Evolutionary conservation across 2,329 filamentous ascomycete species (phyloP), one percentile per base, ranked within the genome.

Genomic region (Aspergillus sp.): DNA sequence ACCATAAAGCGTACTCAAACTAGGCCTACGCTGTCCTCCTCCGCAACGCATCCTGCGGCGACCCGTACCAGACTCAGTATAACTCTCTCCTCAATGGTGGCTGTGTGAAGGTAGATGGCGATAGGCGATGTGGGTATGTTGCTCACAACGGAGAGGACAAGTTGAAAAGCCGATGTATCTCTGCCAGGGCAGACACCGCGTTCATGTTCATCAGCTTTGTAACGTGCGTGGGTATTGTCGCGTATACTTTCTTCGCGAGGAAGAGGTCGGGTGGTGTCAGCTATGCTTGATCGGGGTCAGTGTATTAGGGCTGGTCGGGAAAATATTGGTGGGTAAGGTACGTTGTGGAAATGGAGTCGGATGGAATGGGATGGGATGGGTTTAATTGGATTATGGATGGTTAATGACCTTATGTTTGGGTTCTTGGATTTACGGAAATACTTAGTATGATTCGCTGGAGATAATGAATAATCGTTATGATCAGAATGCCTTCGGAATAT

Each of bases 161-260:
- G 7, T 26, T 66, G 26, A 62, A 64, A 17, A 57, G 55, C 32
- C 58, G 64, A 7, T 69, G 66, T 44, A 56, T 51, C 3, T 61
- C 57, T 13, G 66, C 65, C 17, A 61, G 60, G 13, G 64, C 66
- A 4, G 62, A 68, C 38, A 47, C 49, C 20, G 62, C 62, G 5
- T 69, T 68, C 34, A 67, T 68, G 66, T 62, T 68, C 45, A 55
- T 67, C n/a, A 55, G 39, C 8, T 66, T 56, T 48, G 34, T 62
- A 26, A 49, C 57, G 2, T 67, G 59, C 26, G 5, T 62, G 7
- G 62, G 22, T 18, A 57, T 52, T 5, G 36, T 59, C 2, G 51
- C 9, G 22, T 60, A 38, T 22, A 45, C 47, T 5, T 53, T 59
- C 15, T 32, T 53, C 24, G 15, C 3, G n/a, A 41, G 55, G 13